Evolutionary conservation across 176 grass and related monocot genomes (phyloP).

Genomic region (Leersia perrieri): DNA sequence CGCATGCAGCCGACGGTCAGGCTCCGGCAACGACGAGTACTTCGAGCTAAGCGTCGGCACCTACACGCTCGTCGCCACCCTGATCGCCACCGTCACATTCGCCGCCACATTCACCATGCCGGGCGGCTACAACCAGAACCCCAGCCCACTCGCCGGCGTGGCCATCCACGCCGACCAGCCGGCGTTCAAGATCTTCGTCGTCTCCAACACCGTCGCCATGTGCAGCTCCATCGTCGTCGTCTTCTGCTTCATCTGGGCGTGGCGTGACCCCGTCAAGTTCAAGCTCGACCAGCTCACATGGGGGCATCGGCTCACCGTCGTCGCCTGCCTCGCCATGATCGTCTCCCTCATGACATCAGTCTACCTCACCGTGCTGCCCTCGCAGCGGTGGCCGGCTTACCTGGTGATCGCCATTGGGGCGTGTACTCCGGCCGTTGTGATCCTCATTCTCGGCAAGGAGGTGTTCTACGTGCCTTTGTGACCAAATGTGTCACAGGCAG

Average conservation of each 20-base stretch:
- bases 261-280: slow-evolving; percentile 34
- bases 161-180: slow-evolving; percentile 19
- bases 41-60: slow-evolving; percentile 36
- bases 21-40: slow-evolving; percentile 12
- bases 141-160: not conserved
- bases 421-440: slow-evolving; percentile 29
- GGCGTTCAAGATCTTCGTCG: slow-evolving; percentile 42
- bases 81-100: slow-evolving; percentile 48
- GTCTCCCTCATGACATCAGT: slow-evolving; percentile 37
- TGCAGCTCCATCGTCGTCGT: slow-evolving; percentile 47
- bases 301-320: slow-evolving; percentile 40
- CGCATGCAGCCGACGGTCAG: slow-evolving; percentile 20
- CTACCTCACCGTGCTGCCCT: slow-evolving; percentile 17
- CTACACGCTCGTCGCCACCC: slow-evolving; percentile 38
- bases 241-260: slow-evolving; percentile 50
- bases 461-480: not conserved
- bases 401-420: slow-evolving; percentile 35
- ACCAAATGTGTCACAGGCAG: not conserved
- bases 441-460: slow-evolving; percentile 28
- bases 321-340: slow-evolving; percentile 44
- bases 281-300: slow-evolving; percentile 31
- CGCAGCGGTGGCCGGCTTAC: slow-evolving; percentile 17
- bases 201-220: slow-evolving; percentile 49
- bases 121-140: slow-evolving; percentile 28
- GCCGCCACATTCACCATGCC: slow-evolving; percentile 48